A percentile compares a stretch with the other conserved stretches of the same genome.
These are phyloP conservation scores for Fraxinus dipetala DNA, from an alignment of 305 asterid species.

Conservation along the genomic window DNA sequence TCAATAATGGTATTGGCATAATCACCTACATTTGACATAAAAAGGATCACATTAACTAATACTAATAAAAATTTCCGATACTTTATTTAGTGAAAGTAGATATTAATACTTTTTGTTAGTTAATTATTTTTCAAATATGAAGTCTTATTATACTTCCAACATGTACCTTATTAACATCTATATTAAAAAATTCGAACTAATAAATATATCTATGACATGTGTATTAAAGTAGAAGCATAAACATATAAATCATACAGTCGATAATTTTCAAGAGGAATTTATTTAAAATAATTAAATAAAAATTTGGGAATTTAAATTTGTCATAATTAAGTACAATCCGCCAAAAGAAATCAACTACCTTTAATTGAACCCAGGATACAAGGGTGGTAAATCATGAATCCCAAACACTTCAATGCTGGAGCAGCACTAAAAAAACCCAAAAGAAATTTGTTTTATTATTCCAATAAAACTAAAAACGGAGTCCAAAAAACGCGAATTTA, in stretches of 20 bases:
- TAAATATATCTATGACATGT: background rate
- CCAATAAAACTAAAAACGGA: background rate
- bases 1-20: constrained; percentile 46
- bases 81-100: background rate
- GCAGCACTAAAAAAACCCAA: constrained; percentile 45
- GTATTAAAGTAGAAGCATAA: background rate
- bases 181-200: background rate
- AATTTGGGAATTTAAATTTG: background rate
- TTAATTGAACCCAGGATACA: constrained; percentile 40
- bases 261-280: background rate
- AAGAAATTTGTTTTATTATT: background rate
- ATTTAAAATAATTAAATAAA: background rate
- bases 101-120: background rate
- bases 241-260: background rate
- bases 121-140: background rate
- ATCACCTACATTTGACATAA: constrained; percentile 40
- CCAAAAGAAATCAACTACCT: constrained; percentile 34
- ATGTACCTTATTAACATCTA: background rate
- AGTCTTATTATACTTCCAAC: background rate
- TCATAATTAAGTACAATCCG: background rate
- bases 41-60: constrained; percentile 15
- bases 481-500: background rate
- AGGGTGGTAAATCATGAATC: constrained; percentile 79
- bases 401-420: constrained; percentile 78
- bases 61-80: background rate